phyloP scores from a whole-genome alignment of 1,284 basidiomycete genomes.

The Gymnopus androsaceus region DNA sequence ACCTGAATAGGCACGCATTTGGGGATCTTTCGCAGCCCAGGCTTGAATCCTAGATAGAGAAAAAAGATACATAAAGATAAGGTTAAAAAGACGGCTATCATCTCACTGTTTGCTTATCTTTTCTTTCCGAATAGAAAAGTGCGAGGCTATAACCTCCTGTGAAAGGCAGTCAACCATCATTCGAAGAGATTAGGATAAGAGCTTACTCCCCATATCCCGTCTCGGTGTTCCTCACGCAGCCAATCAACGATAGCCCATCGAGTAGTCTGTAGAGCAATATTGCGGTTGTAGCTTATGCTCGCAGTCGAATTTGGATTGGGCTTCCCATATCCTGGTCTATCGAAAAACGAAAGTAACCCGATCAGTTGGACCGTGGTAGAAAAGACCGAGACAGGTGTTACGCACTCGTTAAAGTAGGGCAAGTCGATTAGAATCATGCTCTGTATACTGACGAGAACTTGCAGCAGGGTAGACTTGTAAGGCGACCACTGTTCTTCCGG shows the following conservation, averaged over 20 bases:
- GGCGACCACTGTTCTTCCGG: constrained; percentile 56
- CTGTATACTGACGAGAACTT: constrained; percentile 58
- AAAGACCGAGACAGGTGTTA: constrained; percentile 16
- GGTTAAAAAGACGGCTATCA: background rate
- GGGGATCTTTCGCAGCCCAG: constrained; percentile 37
- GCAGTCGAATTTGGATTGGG: constrained; percentile 34
- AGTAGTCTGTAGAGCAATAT: constrained; percentile 42
- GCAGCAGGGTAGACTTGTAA: constrained; percentile 51
- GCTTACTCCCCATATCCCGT: constrained; percentile 50
- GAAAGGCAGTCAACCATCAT: background rate
- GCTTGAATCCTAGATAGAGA: constrained; percentile 35
- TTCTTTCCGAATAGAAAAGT: constrained; percentile 44
- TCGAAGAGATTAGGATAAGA: constrained; percentile 1
- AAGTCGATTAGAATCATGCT: constrained; percentile 58
- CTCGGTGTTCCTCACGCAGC: constrained; percentile 43
- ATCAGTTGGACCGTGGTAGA: background rate
- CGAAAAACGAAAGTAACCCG: constrained; percentile 4
- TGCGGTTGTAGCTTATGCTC: constrained; percentile 49
- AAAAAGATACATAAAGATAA: background rate
- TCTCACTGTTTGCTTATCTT: constrained; percentile 46
- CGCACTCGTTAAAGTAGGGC: constrained; percentile 61
- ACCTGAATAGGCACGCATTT: constrained; percentile 21
- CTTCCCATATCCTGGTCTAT: constrained; percentile 45
- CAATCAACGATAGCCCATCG: constrained; percentile 56
- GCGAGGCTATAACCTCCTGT: constrained; percentile 52